These are phyloP conservation scores for Aureobasidium sp. DNA, from an alignment of 2,329 filamentous ascomycete genomes.

Conservation along the genomic window DNA sequence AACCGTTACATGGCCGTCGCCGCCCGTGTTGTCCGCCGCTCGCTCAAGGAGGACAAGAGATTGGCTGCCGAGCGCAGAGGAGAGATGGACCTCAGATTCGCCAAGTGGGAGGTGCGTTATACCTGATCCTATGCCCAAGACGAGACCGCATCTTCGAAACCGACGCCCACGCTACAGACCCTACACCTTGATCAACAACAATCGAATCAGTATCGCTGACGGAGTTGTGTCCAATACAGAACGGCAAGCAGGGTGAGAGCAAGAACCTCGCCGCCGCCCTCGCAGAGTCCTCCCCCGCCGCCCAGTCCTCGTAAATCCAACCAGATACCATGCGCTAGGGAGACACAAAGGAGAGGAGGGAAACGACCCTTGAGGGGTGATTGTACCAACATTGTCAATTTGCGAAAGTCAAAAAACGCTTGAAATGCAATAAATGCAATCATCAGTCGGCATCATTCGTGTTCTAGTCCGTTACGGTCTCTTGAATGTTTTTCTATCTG, in stretches of 20 bases:
- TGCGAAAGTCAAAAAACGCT: not conserved
- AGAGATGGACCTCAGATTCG: constrained; percentile 79
- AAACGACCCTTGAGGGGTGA: not conserved
- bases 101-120: constrained; percentile 86
- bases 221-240: constrained; percentile 47
- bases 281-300: constrained; percentile 24
- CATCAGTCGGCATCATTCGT: not conserved
- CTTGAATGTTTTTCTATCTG: not conserved
- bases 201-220: constrained; percentile 14
- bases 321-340: constrained; percentile 3
- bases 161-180: not conserved
- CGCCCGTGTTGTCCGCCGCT: constrained; percentile 88
- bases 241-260: constrained; percentile 88
- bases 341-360: not conserved
- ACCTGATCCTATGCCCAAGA: not conserved
- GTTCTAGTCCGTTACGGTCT: not conserved
- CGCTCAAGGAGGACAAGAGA: constrained; percentile 92
- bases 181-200: not conserved
- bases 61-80: constrained; percentile 81
- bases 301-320: constrained; percentile 11
- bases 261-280: constrained; percentile 61
- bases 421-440: constrained; percentile 10
- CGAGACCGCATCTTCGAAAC: not conserved
- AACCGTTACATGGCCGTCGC: constrained; percentile 98
- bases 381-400: constrained; percentile 13